Conservation (phyloP, 1,284 basidiomycete genomes). For the Porogramme epimiltina region DNA sequence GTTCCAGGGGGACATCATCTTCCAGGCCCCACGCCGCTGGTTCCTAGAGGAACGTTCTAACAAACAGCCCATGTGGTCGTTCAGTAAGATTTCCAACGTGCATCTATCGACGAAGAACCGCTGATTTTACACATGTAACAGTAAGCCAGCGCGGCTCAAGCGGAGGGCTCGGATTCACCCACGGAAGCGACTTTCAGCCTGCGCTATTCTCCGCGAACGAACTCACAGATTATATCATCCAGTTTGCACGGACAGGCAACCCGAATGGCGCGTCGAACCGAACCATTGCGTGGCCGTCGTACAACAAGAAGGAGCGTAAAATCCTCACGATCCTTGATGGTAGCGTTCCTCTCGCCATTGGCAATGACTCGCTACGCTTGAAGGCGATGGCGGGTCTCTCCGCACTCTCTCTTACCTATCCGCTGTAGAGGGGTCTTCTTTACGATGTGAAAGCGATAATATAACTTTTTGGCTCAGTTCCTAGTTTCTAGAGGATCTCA, state of each 20-base stretch:
- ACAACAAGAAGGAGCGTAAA: constrained; percentile 8
- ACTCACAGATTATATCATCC: constrained; percentile 22
- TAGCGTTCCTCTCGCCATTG: constrained; percentile 20
- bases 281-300: constrained; percentile 20
- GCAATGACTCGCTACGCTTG: constrained; percentile 4
- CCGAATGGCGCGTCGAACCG: constrained; percentile 22
- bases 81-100: constrained; percentile 32
- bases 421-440: too few species aligned
- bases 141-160: constrained; percentile 45
- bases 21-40: constrained; percentile 44
- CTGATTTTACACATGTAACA: constrained; percentile 19
- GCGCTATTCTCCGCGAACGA: constrained; percentile 11
- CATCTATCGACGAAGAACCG: background rate
- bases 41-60: constrained; percentile 33
- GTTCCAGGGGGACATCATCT: constrained; percentile 35
- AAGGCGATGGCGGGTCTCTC: constrained; percentile 7
- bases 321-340: constrained; percentile 16
- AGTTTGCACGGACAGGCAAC: constrained; percentile 24
- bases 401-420: background rate
- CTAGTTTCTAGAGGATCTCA: too few species aligned
- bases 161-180: constrained; percentile 43
- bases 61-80: constrained; percentile 49
- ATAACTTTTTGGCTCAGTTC: too few species aligned
- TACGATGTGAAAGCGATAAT: too few species aligned
- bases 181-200: constrained; percentile 22